Evolutionary conservation across 345 rosid species (phyloP).

Genomic region (Conringia planisiliqua): DNA sequence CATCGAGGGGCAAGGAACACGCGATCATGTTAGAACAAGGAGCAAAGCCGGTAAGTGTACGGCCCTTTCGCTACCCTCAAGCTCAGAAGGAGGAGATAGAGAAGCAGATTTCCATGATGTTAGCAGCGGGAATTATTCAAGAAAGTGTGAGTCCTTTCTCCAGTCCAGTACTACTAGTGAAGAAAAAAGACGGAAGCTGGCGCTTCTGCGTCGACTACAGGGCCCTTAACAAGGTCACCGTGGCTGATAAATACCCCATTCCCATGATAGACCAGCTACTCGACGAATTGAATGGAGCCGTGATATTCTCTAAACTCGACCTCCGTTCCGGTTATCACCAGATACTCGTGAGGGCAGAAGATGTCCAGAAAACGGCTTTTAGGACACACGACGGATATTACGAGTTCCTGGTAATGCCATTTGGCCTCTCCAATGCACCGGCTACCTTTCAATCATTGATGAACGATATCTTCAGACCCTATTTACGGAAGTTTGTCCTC

Average conservation of each 20-base stretch:
- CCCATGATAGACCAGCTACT: background rate
- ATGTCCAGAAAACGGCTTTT: too few relatives aligned
- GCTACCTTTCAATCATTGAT: too few relatives aligned
- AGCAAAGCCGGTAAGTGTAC: accelerated
- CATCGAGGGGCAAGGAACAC: too few relatives aligned
- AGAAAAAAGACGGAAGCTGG: background rate
- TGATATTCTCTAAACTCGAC: background rate
- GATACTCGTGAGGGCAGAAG: background rate
- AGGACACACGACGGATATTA: too few relatives aligned
- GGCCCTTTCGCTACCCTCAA: background rate
- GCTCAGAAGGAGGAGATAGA: background rate
- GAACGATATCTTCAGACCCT: too few relatives aligned
- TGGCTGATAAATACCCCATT: background rate
- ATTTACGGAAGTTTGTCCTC: too few relatives aligned
- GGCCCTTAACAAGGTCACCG: background rate
- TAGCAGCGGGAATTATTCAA: background rate
- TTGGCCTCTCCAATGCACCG: too few relatives aligned
- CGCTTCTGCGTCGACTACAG: background rate
- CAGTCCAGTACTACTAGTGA: background rate
- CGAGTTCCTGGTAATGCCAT: too few relatives aligned
- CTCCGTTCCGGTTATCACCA: background rate
- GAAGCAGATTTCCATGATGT: background rate
- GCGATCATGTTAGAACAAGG: background rate
- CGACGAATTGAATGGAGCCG: background rate
- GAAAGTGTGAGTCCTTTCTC: background rate